These are phyloP conservation scores for Pestalotiopsis sp. DNA, from an alignment of 2,329 filamentous ascomycete species.

Conservation along the genomic window DNA sequence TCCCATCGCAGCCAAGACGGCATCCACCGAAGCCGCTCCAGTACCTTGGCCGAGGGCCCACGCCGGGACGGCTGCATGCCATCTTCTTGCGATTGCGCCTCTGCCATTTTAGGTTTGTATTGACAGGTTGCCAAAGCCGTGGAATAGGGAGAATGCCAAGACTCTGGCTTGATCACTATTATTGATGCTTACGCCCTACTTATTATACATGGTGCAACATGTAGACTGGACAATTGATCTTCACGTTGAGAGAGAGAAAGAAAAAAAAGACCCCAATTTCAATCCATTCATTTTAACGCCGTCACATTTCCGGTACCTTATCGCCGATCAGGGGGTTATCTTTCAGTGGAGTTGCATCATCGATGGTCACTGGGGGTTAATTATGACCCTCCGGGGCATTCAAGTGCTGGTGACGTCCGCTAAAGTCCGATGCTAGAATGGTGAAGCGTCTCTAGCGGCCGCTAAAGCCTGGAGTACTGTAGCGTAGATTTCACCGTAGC, in stretches of 20 bases:
- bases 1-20: conserved; percentile 30
- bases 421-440: not conserved
- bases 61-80: not conserved
- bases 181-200: not conserved
- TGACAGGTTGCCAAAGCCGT: too few species aligned
- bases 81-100: not conserved
- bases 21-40: conserved; percentile 18
- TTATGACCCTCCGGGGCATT: not conserved
- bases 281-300: not conserved
- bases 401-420: not conserved
- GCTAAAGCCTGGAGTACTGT: not conserved
- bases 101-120: too few species aligned
- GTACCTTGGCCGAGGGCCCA: not conserved
- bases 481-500: too few species aligned
- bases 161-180: not conserved
- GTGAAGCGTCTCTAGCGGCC: not conserved
- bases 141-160: not conserved
- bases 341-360: conserved; percentile 9
- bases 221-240: not conserved
- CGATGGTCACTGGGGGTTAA: not conserved
- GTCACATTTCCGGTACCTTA: conserved; percentile 1
- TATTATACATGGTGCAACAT: not conserved
- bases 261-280: not conserved
- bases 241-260: not conserved
- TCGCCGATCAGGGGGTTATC: not conserved